Evolutionary conservation across 768 basidiomycete species (phyloP).

Genomic region (Lactifluus echinatus): DNA sequence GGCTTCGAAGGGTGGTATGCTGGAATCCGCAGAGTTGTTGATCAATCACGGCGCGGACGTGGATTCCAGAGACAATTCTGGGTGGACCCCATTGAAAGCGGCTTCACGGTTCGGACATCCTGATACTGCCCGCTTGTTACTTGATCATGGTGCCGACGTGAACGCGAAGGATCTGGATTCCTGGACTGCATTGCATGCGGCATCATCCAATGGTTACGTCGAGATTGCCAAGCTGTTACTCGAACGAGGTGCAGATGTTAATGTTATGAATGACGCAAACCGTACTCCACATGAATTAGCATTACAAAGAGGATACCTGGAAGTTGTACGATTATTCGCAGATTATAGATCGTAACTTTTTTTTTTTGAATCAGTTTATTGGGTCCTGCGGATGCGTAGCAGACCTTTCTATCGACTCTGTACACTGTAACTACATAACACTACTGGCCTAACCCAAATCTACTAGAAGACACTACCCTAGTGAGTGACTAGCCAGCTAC

Average conservation of each 20-base stretch:
- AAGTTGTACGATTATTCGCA: background rate
- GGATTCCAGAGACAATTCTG: background rate
- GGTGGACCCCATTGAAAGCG: background rate
- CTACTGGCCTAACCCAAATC: too few species aligned
- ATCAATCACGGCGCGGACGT: background rate
- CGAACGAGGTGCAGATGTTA: background rate
- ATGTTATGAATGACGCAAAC: background rate
- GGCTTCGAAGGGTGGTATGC: background rate
- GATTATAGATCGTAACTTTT: too few species aligned
- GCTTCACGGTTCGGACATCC: background rate
- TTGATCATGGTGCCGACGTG: background rate
- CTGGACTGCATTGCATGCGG: background rate
- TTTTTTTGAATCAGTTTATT: too few species aligned
- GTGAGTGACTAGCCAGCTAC: too few species aligned
- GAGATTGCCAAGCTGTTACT: background rate
- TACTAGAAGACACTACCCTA: too few species aligned
- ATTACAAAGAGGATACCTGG: background rate
- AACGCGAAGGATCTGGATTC: background rate
- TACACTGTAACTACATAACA: too few species aligned
- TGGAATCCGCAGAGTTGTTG: background rate
- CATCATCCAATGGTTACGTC: background rate
- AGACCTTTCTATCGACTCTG: too few species aligned
- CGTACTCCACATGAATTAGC: background rate
- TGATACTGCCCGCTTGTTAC: background rate
- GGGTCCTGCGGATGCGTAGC: too few species aligned